phyloP scores from a whole-genome alignment of 208 protist genomes.

The Leishmania braziliensis region DNA sequence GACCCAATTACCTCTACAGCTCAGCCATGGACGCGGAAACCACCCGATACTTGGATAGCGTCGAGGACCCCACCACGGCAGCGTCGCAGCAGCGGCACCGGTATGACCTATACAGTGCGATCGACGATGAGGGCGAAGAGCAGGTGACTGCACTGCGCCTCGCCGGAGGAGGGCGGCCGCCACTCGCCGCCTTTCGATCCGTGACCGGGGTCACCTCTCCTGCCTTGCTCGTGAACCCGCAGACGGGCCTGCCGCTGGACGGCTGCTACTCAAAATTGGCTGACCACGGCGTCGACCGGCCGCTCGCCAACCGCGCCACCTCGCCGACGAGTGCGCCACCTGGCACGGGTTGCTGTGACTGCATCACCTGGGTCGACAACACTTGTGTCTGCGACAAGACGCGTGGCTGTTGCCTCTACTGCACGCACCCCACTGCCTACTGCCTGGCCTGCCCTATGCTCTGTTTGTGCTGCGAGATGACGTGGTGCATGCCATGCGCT shows the following conservation, averaged over 20 bases:
- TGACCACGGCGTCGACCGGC: background rate
- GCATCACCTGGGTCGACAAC: conserved; percentile 16
- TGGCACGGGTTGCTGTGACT: conserved; percentile 32
- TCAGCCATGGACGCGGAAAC: background rate
- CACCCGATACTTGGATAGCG: background rate
- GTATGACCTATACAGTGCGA: background rate
- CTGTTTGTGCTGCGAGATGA: conserved; percentile 47
- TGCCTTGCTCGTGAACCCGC: conserved; percentile 25
- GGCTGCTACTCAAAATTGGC: conserved; percentile 39
- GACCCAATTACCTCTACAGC: conserved; percentile 3
- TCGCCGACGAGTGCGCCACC: background rate
- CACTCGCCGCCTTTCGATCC: conserved; percentile 10
- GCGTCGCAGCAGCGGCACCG: background rate
- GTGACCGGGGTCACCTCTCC: conserved; percentile 23
- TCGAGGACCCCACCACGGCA: background rate
- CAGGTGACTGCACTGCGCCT: background rate
- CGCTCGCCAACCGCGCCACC: background rate
- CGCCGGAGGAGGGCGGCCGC: background rate
- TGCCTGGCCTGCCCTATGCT: conserved; percentile 35
- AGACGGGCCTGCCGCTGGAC: conserved; percentile 36
- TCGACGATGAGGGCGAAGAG: background rate
- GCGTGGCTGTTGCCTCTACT: conserved; percentile 33
- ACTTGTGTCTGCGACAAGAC: conserved; percentile 20
- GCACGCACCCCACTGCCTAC: conserved; percentile 34
- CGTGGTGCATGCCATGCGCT: conserved; percentile 52